Percentiles rank a stretch among this genome's conserved stretches.
Conservation (phyloP, 768 basidiomycete genomes). For the Calvatia gigantea region DNA sequence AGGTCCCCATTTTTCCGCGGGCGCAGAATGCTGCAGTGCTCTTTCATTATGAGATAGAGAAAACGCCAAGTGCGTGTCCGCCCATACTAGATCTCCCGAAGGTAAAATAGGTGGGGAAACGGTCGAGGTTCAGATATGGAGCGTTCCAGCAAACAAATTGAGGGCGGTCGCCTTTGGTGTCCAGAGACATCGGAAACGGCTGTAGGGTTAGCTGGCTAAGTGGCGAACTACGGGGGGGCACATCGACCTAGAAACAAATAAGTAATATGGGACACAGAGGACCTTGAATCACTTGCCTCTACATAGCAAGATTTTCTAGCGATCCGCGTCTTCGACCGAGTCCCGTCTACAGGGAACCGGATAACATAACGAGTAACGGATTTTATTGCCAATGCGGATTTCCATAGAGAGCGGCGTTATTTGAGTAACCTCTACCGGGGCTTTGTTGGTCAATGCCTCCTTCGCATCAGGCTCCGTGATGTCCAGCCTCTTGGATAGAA, state of each 20-base stretch:
- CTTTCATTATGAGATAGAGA: slow-evolving; percentile 20
- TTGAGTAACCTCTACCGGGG: slow-evolving; percentile 22
- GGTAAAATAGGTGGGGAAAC: slow-evolving; percentile 19
- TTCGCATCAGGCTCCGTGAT: slow-evolving; percentile 18
- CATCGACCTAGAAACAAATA: slow-evolving; percentile 21
- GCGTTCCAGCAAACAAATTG: slow-evolving; percentile 22
- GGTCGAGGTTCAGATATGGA: slow-evolving; percentile 29
- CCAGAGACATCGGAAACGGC: slow-evolving; percentile 25
- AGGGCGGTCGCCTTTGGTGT: slow-evolving; percentile 11
- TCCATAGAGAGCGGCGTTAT: slow-evolving; percentile 29
- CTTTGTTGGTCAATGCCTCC: slow-evolving; percentile 18
- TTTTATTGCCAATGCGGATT: slow-evolving; percentile 24
- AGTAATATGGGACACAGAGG: slow-evolving; percentile 13
- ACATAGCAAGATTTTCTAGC: slow-evolving; percentile 56
- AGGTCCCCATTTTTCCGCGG: slow-evolving; percentile 8
- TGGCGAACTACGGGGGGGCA: slow-evolving; percentile 18
- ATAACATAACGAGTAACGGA: slow-evolving; percentile 23
- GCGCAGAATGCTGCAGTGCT: not conserved
- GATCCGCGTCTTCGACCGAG: slow-evolving; percentile 35
- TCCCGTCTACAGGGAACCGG: slow-evolving; percentile 42
- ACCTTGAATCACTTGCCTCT: slow-evolving; percentile 28
- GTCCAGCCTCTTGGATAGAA: slow-evolving; percentile 10
- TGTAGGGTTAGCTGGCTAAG: slow-evolving; percentile 16
- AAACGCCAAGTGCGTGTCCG: slow-evolving; percentile 19
- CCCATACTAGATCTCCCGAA: slow-evolving; percentile 18